phyloP scores from a whole-genome alignment of 164 flowering plant species.

The Nymphaea thermarum region DNA sequence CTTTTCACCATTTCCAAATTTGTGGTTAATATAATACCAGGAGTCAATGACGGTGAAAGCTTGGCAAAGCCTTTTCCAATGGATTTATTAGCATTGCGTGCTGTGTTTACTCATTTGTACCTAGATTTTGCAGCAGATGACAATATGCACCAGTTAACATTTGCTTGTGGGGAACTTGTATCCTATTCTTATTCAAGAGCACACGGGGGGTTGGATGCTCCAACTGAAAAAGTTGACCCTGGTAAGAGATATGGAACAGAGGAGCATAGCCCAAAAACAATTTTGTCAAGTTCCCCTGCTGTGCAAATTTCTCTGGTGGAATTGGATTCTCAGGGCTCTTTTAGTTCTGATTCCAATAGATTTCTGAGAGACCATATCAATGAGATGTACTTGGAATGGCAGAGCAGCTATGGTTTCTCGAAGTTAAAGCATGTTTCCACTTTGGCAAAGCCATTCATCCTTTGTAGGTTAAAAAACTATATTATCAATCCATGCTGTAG shows the following conservation, averaged over 20 bases:
- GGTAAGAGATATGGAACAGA: slow-evolving; percentile 14
- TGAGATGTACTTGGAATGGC: slow-evolving; percentile 51
- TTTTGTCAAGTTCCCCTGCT: slow-evolving; percentile 59
- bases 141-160: slow-evolving; percentile 24
- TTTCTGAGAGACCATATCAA: slow-evolving; percentile 27
- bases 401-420: slow-evolving; percentile 16
- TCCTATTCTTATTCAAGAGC: slow-evolving; percentile 20
- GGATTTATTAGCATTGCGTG: slow-evolving; percentile 25
- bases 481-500: slow-evolving; percentile 24
- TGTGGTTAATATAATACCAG: no score
- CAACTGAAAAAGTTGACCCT: slow-evolving; percentile 2
- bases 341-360: no score
- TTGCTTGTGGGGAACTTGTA: slow-evolving; percentile 47
- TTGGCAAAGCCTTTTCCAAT: not conserved
- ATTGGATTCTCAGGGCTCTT: no score
- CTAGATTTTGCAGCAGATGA: slow-evolving; percentile 22
- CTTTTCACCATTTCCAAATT: no score
- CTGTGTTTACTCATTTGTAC: slow-evolving; percentile 29
- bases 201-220: slow-evolving; percentile 3
- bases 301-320: no score
- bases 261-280: slow-evolving; percentile 12
- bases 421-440: slow-evolving; percentile 16
- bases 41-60: no score
- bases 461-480: slow-evolving; percentile 36
- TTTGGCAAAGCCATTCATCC: slow-evolving; percentile 47